A percentile compares a stretch with the other conserved stretches of the same genome.
Evolutionary conservation across 805 yeast genomes (phyloP).

Genomic region (Spathaspora gorwiae): DNA sequence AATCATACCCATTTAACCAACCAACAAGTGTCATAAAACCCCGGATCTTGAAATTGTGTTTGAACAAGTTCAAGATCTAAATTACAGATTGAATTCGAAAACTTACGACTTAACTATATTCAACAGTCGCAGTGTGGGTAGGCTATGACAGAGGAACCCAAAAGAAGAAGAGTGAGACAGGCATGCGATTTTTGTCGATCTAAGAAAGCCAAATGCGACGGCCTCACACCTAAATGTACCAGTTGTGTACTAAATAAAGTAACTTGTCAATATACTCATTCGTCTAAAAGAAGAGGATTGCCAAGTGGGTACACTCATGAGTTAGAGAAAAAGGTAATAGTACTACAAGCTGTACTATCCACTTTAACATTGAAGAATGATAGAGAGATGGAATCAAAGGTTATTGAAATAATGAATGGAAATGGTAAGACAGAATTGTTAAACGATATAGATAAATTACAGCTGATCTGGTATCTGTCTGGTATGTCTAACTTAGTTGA

Average conservation of each 20-base stretch:
- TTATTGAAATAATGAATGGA: neutral
- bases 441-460: slow-evolving; percentile 1
- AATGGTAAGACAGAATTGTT: neutral
- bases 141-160: neutral
- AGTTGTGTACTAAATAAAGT: slow-evolving; percentile 12
- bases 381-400: neutral
- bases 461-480: neutral
- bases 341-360: slow-evolving; percentile 13
- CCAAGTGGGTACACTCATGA: slow-evolving; percentile 19
- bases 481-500: slow-evolving; percentile 6
- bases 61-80: too few relatives aligned
- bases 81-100: too few relatives aligned
- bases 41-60: too few relatives aligned
- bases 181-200: slow-evolving; percentile 21
- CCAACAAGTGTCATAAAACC: too few relatives aligned
- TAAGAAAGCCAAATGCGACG: slow-evolving; percentile 22
- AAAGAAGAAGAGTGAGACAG: slow-evolving; percentile 16
- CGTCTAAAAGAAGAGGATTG: slow-evolving; percentile 17
- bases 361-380: neutral
- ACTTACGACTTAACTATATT: too few relatives aligned
- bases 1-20: too few relatives aligned
- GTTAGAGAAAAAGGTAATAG: slow-evolving; percentile 14
- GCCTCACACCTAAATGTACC: slow-evolving; percentile 16
- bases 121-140: too few relatives aligned
- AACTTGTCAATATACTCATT: slow-evolving; percentile 14